Conservation (phyloP, 1,284 basidiomycete genomes). For the Ganoderma lucidum region DNA sequence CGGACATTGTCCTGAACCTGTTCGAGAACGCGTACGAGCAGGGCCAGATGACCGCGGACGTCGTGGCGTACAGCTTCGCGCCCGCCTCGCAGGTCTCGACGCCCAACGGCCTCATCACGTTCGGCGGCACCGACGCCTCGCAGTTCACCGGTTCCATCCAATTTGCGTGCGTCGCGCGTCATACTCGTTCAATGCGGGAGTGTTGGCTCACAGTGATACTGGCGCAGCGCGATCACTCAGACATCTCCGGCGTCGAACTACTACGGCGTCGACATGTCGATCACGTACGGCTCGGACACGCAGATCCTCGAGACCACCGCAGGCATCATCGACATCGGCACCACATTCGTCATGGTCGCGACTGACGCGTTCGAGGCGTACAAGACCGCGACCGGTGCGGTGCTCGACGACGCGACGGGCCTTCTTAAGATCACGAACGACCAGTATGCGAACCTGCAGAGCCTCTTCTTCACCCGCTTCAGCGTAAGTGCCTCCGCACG, state of each 20-base stretch:
- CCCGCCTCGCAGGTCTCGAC: conserved; percentile 12
- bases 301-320: conserved; percentile 33
- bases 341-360: conserved; percentile 46
- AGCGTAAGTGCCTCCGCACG: conserved; percentile 25
- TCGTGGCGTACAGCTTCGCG: conserved; percentile 14
- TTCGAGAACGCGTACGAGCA: conserved; percentile 55
- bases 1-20: conserved; percentile 24
- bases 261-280: conserved; percentile 37
- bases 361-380: conserved; percentile 33
- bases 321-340: conserved; percentile 42
- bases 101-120: conserved; percentile 39
- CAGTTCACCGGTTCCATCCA: conserved; percentile 58
- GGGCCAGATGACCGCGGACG: conserved; percentile 22
- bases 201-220: background rate
- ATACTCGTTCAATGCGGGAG: background rate
- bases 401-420: conserved; percentile 31
- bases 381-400: conserved; percentile 32
- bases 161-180: conserved; percentile 46
- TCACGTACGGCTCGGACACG: conserved; percentile 30
- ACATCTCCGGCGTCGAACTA: conserved; percentile 46
- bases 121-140: conserved; percentile 55
- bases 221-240: conserved; percentile 35
- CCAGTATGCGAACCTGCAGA: conserved; percentile 26
- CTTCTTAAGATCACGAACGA: conserved; percentile 33
- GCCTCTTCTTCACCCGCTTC: conserved; percentile 41